Evolutionary conservation across 192 early-diverging fungal species (phyloP), one percentile per base, ranked within the genome.

Genomic region (Backusella circina): DNA sequence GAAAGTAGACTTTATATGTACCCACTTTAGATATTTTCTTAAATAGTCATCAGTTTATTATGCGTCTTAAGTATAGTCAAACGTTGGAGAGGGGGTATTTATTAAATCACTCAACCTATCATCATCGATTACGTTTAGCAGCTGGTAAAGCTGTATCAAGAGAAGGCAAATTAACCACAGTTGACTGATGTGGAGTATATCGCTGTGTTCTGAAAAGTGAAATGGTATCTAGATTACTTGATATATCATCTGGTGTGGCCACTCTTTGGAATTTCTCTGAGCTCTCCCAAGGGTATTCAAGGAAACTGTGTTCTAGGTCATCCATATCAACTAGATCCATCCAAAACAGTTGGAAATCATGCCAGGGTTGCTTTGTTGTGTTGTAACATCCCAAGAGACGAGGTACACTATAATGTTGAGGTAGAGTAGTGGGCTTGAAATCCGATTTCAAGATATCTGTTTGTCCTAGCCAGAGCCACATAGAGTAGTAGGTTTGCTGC

Each of bases 401-500:
- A 0, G 74, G 47, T 0, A 78, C 65, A 37, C 54, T 74, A 36
- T 83, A 73, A 31, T 84, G 73, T 26, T 75, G 66, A 12, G 84
- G 83, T 35, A 84, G 71, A 50, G 64, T 64, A n/a, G 73, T 71
- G 0, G 79, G 50, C 18, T 68, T 12, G 10, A 23, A 37, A 2
- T 78, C 79, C 0, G 78, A 10, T 7, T 31, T 72, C 36, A 83
- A 67, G 1, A 83, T 32, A 28, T 80, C 50, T 1, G 76, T 65
- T 16, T 86, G 75, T 13, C 79, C 79, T 13, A 88, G 78, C 86
- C 86, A 88, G 2, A 85, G 75, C 74, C 81, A 82, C 71, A 88
- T 84, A 16, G 83, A 81, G 69, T 84, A 80, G 69, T 82, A 86
- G 6, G 83, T 66, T 37, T 85, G 79, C 41, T 81, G 80, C 36